A percentile compares a stretch with the other conserved stretches of the same genome.
Conservation (phyloP, 2,329 filamentous ascomycete genomes). For the Dothidotthia symphoricarpi region DNA sequence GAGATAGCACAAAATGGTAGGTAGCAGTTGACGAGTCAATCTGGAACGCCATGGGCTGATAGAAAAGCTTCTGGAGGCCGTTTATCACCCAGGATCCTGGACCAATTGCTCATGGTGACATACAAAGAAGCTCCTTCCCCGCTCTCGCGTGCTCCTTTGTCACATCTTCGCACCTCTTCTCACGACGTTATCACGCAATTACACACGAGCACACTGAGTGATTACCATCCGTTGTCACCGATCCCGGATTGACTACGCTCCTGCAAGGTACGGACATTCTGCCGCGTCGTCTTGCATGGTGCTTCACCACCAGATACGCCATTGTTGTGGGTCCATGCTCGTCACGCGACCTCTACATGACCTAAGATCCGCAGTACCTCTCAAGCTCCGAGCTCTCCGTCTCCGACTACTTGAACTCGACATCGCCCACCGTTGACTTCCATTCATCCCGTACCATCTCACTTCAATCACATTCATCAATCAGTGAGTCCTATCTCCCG, state of each 20-base stretch:
- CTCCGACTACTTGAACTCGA: slow-evolving; percentile 29
- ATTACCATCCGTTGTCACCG: not conserved
- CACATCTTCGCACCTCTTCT: slow-evolving; percentile 14
- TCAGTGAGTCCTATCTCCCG: slow-evolving; percentile 28
- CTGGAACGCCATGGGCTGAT: no score
- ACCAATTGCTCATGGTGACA: no score
- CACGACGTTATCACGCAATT: slow-evolving; percentile 1
- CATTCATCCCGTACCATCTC: slow-evolving; percentile 15
- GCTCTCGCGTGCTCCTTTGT: slow-evolving; percentile 14
- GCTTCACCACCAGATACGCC: slow-evolving; percentile 17
- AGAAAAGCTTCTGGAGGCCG: no score
- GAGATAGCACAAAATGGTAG: no score
- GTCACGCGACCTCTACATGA: slow-evolving; percentile 37
- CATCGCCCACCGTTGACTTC: slow-evolving; percentile 18
- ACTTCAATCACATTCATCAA: slow-evolving; percentile 21
- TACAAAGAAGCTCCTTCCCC: slow-evolving; percentile 8
- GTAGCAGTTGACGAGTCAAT: no score
- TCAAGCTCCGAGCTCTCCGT: slow-evolving; percentile 26
- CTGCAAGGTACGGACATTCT: slow-evolving; percentile 29
- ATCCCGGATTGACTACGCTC: slow-evolving; percentile 8
- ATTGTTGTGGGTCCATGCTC: slow-evolving; percentile 27
- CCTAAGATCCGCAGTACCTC: slow-evolving; percentile 25
- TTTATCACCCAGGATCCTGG: no score
- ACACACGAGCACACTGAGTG: slow-evolving; percentile 1
- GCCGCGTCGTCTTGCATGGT: slow-evolving; percentile 12